Conservation (phyloP, 257 asterid species). For the Solanum ossicruentum region DNA sequence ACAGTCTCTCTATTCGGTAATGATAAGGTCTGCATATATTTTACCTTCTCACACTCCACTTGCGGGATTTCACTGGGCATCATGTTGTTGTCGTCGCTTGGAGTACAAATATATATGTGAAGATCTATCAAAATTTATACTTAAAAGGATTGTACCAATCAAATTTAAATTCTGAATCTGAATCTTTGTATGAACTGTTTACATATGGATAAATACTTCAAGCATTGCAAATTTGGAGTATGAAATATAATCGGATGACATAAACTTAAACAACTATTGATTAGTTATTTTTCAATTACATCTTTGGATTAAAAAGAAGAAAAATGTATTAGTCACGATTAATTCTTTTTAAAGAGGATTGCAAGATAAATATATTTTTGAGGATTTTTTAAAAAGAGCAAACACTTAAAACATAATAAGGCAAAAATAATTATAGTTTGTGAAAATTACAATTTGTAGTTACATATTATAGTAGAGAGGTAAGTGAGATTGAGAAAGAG, state of each 20-base stretch:
- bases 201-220: not conserved
- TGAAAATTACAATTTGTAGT: no score
- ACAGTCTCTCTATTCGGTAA: no score
- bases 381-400: no score
- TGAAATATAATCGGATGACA: not conserved
- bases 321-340: not conserved
- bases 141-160: not conserved
- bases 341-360: not conserved
- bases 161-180: not conserved
- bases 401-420: no score
- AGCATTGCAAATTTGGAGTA: not conserved
- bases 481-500: no score
- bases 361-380: not conserved
- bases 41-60: no score
- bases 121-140: not conserved
- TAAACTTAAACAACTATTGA: not conserved
- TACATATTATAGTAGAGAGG: no score
- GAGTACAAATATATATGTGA: not conserved
- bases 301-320: not conserved
- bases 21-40: no score
- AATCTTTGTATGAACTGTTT: not conserved
- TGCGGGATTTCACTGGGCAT: no score
- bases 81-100: no score
- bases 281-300: not conserved
- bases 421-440: no score